Evolutionary conservation across 2,329 filamentous ascomycete species (phyloP).

Genomic region (Dothiorella sarmentorum): DNA sequence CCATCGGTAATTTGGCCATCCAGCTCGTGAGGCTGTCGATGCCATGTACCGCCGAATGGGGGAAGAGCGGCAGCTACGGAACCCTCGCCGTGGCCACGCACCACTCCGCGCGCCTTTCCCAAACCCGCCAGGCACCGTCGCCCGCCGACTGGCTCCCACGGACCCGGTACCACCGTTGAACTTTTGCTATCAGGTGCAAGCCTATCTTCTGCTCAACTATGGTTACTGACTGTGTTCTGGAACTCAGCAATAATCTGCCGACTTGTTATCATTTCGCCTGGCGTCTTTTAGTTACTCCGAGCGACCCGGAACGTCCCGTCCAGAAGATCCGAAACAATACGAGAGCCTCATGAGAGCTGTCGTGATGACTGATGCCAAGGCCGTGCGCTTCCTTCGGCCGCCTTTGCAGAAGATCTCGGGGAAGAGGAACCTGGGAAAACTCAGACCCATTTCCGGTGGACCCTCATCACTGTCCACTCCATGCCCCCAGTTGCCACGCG

Average conservation of each 20-base stretch:
- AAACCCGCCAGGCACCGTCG: not conserved
- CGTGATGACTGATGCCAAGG: slow-evolving; percentile 2
- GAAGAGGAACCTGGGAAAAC: not conserved
- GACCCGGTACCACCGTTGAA: not conserved
- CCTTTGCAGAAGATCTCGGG: slow-evolving; percentile 11
- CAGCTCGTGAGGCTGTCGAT: not conserved
- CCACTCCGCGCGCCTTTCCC: not conserved
- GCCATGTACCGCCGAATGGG: not conserved
- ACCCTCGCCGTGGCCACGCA: no score
- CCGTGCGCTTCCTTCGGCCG: slow-evolving; percentile 3
- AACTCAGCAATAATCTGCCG: not conserved
- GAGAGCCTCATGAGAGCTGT: not conserved
- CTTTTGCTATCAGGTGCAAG: not conserved
- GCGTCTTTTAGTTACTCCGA: not conserved
- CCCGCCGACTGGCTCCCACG: not conserved
- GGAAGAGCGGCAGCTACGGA: slow-evolving; percentile 9
- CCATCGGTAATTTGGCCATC: slow-evolving; percentile 10
- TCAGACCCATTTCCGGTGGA: not conserved
- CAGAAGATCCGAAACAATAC: not conserved
- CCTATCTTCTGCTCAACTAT: not conserved
- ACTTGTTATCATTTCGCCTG: no score
- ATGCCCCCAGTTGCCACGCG: slow-evolving; percentile 9
- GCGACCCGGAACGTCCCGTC: not conserved
- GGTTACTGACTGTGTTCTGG: not conserved
- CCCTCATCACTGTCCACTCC: not conserved